These are phyloP conservation scores for Claviceps sp. DNA, from an alignment of 2,329 filamentous ascomycete genomes.

Conservation along the genomic window DNA sequence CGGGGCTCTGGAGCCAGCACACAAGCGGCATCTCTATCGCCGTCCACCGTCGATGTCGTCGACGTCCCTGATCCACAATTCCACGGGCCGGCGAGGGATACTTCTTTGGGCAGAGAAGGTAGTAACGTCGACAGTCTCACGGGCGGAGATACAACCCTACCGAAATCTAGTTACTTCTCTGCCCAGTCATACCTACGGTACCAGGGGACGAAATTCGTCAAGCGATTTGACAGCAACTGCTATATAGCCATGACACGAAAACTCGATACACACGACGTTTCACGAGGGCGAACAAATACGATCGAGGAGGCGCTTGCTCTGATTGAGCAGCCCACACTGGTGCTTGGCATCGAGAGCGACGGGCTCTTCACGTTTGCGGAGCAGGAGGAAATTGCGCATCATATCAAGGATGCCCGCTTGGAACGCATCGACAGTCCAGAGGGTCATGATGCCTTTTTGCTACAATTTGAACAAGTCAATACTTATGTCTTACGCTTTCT, in stretches of 20 bases:
- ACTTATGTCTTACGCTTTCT: slow-evolving; percentile 73
- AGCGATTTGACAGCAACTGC: slow-evolving; percentile 94
- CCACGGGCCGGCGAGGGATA: slow-evolving; percentile 35
- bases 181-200: slow-evolving; percentile 96
- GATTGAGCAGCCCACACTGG: slow-evolving; percentile 79
- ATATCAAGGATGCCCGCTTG: slow-evolving; percentile 64
- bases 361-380: slow-evolving; percentile 95
- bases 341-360: slow-evolving; percentile 89
- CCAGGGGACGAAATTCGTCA: slow-evolving; percentile 92
- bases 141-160: slow-evolving; percentile 33
- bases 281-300: slow-evolving; percentile 54
- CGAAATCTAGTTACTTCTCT: slow-evolving; percentile 81
- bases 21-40: slow-evolving; percentile 7
- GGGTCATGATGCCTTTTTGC: slow-evolving; percentile 88
- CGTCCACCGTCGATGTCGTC: slow-evolving; percentile 6
- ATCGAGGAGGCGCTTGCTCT: slow-evolving; percentile 64
- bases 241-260: slow-evolving; percentile 98
- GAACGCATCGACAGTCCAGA: slow-evolving; percentile 88
- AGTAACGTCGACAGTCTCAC: slow-evolving; percentile 33
- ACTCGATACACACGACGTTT: slow-evolving; percentile 92
- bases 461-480: slow-evolving; percentile 98
- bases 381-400: slow-evolving; percentile 78
- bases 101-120: neutral
- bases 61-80: slow-evolving; percentile 49
- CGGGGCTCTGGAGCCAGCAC: slow-evolving; percentile 25